Evolutionary conservation across 805 yeast species (phyloP), one percentile per base, ranked within the genome.

Genomic region (Saturnispora gosingensis): DNA sequence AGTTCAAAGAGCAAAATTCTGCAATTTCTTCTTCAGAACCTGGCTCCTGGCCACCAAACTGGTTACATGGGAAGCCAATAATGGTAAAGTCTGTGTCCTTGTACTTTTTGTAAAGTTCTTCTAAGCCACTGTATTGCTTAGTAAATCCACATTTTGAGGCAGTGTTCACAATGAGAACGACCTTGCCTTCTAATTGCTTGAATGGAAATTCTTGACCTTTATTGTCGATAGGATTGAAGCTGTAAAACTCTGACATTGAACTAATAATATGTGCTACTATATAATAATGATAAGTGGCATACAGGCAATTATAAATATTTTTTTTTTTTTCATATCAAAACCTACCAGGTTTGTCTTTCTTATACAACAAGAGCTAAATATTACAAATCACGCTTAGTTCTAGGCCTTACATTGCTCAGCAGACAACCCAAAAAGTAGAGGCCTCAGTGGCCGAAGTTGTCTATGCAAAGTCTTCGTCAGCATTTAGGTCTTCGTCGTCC

Each of bases 11-110:
- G 68, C 97, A 89, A 71, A 85, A 85, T 45, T 74, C 67, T 20
- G 80, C 81, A 57, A 88, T 87, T 61, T 85, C 89, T 52, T 81
- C 77, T 48, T 77, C 80, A 3, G 77, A 62, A 3, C 82, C 82
- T 58, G 93, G 83, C 68, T 90, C 87, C 72, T 93, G 85, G 59
- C 78, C 71, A 24, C 85, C 90, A 65, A 89, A 89, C 66, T 88
- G 96, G 70, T 88, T 86, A 69, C 96, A 87, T 32, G 97, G 97
- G 76, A 89, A 88, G 0, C 89, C 97, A 35, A 89, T 57, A 27
- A 89, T 74, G 44, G 70, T 80, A 24, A 90, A 71, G 1, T 87
- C 95, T 55, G 76, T 62, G 46, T 75, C 78, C 49, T 75, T 69
- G 69, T 83, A 85, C 63, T 81, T 80, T 54, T 80, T 70, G 70